Conservation (phyloP, 768 basidiomycete species). For the Suillus plorans region DNA sequence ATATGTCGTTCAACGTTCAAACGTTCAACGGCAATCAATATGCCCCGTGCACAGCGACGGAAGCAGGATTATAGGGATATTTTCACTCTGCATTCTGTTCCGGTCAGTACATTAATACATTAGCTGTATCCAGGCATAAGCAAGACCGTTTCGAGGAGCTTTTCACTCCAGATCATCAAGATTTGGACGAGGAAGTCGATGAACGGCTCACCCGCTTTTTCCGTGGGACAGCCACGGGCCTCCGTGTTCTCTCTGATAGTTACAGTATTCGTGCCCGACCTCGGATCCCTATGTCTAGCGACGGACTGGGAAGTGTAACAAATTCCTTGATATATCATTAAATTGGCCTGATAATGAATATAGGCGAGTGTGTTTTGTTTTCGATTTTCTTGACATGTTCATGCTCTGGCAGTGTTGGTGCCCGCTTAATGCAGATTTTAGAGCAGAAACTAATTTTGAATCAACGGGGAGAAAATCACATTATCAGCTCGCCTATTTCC, state of each 20-base stretch:
- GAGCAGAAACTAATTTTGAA: slow-evolving; percentile 20
- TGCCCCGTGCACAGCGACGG: background rate
- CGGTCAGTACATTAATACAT: background rate
- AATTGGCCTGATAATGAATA: slow-evolving; percentile 5
- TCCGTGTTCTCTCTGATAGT: background rate
- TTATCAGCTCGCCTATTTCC: slow-evolving; percentile 23
- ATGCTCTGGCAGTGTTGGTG: slow-evolving; percentile 7
- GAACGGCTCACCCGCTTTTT: background rate
- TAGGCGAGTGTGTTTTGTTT: background rate
- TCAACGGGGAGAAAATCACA: slow-evolving; percentile 16
- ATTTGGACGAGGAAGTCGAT: background rate
- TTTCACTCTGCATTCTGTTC: background rate
- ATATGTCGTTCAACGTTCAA: too few relatives aligned
- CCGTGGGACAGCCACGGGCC: background rate
- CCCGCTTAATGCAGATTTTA: slow-evolving; percentile 8
- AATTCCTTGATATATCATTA: background rate
- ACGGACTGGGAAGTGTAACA: background rate
- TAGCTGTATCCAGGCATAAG: background rate
- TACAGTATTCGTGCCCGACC: background rate
- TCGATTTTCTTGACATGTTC: background rate
- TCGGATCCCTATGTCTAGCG: slow-evolving; percentile 1
- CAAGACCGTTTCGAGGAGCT: background rate
- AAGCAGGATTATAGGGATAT: background rate
- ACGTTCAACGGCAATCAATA: background rate
- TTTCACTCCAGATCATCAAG: background rate